These are phyloP conservation scores for Rosa hybrid DNA, from an alignment of 331 rosid genomes.

Conservation along the genomic window DNA sequence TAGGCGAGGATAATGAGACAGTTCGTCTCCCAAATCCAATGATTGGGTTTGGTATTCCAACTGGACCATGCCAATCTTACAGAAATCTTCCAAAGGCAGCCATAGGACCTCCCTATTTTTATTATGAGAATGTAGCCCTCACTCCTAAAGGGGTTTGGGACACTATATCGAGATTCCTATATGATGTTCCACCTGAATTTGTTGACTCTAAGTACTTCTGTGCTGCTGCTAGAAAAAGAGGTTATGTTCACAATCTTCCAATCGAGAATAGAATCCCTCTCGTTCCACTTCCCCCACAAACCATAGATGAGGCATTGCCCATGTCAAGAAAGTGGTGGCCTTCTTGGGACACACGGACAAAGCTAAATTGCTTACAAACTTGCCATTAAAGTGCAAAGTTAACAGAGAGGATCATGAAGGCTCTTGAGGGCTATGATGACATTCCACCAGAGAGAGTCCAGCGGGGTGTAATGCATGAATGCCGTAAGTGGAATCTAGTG, in stretches of 20 bases:
- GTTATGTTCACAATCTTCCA: constrained; percentile 94
- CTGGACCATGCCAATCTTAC: constrained; percentile 31
- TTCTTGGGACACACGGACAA: constrained; percentile 76
- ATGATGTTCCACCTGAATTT: constrained; percentile 83
- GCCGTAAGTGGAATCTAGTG: constrained; percentile 91
- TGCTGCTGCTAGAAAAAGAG: constrained; percentile 95
- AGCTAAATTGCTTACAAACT: constrained; percentile 80
- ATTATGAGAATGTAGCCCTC: constrained; percentile 89
- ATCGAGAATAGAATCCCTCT: constrained; percentile 70
- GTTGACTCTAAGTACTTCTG: constrained; percentile 90
- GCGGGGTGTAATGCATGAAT: constrained; percentile 64
- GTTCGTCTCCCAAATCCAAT: constrained; percentile 78
- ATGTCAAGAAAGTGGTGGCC: constrained; percentile 96
- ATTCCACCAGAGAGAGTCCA: constrained; percentile 56
- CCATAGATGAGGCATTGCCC: constrained; percentile 78
- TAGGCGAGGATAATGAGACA: constrained; percentile 63
- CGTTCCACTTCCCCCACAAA: constrained; percentile 71
- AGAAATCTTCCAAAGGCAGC: constrained; percentile 69
- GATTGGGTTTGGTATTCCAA: constrained; percentile 88
- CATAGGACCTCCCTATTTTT: constrained; percentile 87
- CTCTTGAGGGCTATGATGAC: constrained; percentile 57
- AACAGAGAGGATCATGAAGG: constrained; percentile 76
- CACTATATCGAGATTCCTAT: constrained; percentile 79
- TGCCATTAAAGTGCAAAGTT: constrained; percentile 68
- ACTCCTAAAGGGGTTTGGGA: constrained; percentile 97